Evolutionary conservation across 2,329 filamentous ascomycete species (phyloP).

Genomic region (Neoarthrinium moseri): DNA sequence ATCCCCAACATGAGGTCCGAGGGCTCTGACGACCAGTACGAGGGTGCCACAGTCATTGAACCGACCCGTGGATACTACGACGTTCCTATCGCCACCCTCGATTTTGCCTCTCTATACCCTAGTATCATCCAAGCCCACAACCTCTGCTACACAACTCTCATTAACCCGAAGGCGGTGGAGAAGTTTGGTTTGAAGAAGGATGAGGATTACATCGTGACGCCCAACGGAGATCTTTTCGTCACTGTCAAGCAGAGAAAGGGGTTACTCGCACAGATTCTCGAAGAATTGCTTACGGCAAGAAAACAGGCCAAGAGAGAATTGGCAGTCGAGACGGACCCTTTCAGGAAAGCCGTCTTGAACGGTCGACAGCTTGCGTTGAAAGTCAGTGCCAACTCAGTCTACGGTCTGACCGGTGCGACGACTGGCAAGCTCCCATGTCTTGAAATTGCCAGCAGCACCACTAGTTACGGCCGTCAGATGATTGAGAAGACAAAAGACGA

Average conservation of each 20-base stretch:
- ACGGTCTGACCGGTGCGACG: slow-evolving; percentile 93
- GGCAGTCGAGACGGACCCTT: slow-evolving; percentile 84
- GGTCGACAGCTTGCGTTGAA: slow-evolving; percentile 96
- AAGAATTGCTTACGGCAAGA: slow-evolving; percentile 86
- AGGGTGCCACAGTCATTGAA: slow-evolving; percentile 97
- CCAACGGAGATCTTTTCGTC: slow-evolving; percentile 90
- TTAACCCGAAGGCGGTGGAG: slow-evolving; percentile 76
- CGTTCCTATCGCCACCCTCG: slow-evolving; percentile 90
- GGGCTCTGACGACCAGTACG: slow-evolving; percentile 81
- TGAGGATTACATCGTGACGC: slow-evolving; percentile 94
- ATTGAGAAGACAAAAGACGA: slow-evolving; percentile 98
- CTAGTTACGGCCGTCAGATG: slow-evolving; percentile 96
- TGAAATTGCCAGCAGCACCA: slow-evolving; percentile 93
- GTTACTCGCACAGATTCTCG: slow-evolving; percentile 89
- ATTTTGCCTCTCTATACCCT: slow-evolving; percentile 98
- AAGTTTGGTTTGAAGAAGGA: slow-evolving; percentile 77
- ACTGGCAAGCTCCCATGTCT: slow-evolving; percentile 94
- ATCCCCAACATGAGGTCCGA: slow-evolving; percentile 82
- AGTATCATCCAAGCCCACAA: slow-evolving; percentile 99
- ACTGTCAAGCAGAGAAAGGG: slow-evolving; percentile 89
- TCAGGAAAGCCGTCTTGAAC: slow-evolving; percentile 97
- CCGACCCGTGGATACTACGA: slow-evolving; percentile 91
- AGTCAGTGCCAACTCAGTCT: slow-evolving; percentile 95
- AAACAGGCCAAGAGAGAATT: slow-evolving; percentile 93
- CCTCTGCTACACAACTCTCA: slow-evolving; percentile 91